Evolutionary conservation across 441 rosid genomes (phyloP).

Genomic region (Dalechampia spathulata): DNA sequence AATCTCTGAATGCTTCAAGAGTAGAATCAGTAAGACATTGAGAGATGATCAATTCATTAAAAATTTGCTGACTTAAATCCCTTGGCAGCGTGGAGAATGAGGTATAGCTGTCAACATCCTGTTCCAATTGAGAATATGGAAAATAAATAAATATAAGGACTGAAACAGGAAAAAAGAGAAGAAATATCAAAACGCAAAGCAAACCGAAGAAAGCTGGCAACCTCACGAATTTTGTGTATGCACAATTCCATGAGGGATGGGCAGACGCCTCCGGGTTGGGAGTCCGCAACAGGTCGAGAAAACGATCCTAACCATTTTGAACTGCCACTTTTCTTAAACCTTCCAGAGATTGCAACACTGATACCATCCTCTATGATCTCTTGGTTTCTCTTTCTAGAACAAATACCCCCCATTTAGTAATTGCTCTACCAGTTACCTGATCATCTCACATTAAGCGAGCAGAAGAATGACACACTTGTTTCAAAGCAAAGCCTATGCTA

Average conservation of each 20-base stretch:
- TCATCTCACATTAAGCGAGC: conserved; percentile 4
- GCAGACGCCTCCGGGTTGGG: conserved; percentile 34
- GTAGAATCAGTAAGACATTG: conserved; percentile 33
- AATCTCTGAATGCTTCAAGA: conserved; percentile 74
- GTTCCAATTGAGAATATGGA: conserved; percentile 12
- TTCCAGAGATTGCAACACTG: conserved; percentile 43
- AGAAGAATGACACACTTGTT: background rate
- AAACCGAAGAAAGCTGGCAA: no score
- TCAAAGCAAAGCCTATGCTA: conserved; percentile 6
- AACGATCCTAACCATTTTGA: conserved; percentile 80
- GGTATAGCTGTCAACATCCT: conserved; percentile 53
- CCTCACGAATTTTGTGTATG: conserved; percentile 46
- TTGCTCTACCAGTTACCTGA: conserved; percentile 2
- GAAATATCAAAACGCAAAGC: no score
- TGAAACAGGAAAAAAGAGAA: no score
- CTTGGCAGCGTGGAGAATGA: conserved; percentile 68
- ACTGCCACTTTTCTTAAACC: conserved; percentile 60
- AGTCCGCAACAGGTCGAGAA: conserved; percentile 36
- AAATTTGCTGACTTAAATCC: conserved; percentile 84
- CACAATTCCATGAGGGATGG: conserved; percentile 83
- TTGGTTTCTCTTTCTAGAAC: conserved; percentile 83
- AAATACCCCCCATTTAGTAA: conserved; percentile 62
- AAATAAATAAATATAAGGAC: conserved; percentile 1
- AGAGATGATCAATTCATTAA: conserved; percentile 59
- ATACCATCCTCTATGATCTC: conserved; percentile 44